These are phyloP conservation scores for Obba rivulosa DNA, from an alignment of 768 basidiomycete genomes.

Conservation along the genomic window DNA sequence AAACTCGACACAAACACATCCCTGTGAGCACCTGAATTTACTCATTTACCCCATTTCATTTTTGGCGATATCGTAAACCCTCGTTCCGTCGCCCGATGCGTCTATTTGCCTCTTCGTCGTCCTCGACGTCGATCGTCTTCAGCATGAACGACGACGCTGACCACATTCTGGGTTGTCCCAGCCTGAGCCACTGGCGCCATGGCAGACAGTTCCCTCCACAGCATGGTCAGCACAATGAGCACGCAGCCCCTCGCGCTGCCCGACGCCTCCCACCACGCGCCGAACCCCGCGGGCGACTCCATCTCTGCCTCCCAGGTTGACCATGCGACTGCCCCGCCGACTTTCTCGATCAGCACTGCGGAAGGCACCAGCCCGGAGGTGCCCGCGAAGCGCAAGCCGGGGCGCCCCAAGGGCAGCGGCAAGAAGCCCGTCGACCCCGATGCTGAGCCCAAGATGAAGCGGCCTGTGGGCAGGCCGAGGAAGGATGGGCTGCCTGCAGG, in stretches of 20 bases:
- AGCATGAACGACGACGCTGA: no score
- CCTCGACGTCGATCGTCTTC: no score
- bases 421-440: conserved; percentile 48
- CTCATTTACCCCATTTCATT: no score
- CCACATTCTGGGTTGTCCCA: no score
- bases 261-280: conserved; percentile 6
- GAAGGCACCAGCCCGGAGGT: conserved; percentile 13
- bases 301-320: conserved; percentile 6
- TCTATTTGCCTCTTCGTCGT: no score
- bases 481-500: conserved; percentile 82
- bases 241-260: conserved; percentile 10
- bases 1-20: no score
- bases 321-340: neutral
- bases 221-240: conserved; percentile 14
- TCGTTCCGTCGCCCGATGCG: no score
- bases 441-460: conserved; percentile 52
- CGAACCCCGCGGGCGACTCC: conserved; percentile 4
- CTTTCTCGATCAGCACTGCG: conserved; percentile 6
- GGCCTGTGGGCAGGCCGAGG: conserved; percentile 76
- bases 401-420: conserved; percentile 75
- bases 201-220: conserved; percentile 16
- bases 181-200: conserved; percentile 1
- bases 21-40: no score
- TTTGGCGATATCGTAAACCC: no score
- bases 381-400: conserved; percentile 62